Evolutionary conservation across 2,329 filamentous ascomycete species (phyloP).

Genomic region (Cyanodermella asteris): DNA sequence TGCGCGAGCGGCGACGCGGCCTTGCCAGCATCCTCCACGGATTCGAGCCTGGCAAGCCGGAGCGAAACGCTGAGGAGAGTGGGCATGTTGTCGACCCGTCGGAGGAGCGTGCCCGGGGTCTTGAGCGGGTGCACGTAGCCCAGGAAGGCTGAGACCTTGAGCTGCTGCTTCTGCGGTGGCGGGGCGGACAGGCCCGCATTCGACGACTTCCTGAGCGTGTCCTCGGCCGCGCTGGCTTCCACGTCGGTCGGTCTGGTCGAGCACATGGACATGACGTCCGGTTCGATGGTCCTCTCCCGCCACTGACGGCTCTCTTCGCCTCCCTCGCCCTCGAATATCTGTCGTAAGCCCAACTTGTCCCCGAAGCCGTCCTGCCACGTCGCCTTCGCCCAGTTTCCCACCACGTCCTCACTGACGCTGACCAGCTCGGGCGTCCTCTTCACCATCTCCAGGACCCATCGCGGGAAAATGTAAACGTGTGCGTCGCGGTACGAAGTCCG

Average conservation of each 20-base stretch:
- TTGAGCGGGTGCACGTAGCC: constrained; percentile 56
- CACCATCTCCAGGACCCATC: constrained; percentile 74
- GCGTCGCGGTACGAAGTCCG: constrained; percentile 71
- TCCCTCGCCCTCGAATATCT: constrained; percentile 34
- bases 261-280: constrained; percentile 31
- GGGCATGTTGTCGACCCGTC: constrained; percentile 71
- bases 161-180: constrained; percentile 10
- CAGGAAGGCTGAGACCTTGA: constrained; percentile 49
- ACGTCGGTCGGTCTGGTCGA: constrained; percentile 21
- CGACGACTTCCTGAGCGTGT: too few species aligned
- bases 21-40: constrained; percentile 41
- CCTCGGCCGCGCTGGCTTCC: constrained; percentile 13
- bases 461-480: constrained; percentile 84
- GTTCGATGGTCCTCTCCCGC: constrained; percentile 22
- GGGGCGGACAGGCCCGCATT: constrained; percentile 2
- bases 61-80: constrained; percentile 65
- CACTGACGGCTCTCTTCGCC: constrained; percentile 18
- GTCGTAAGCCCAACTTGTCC: constrained; percentile 51
- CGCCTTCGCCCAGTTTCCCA: constrained; percentile 22
- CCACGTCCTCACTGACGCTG: constrained; percentile 32
- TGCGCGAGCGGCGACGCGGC: constrained; percentile 54
- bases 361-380: constrained; percentile 69
- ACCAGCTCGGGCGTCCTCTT: constrained; percentile 61
- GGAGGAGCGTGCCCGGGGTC: constrained; percentile 42
- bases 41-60: constrained; percentile 61